Evolutionary conservation across 306 rosid genomes (phyloP).

Genomic region (Canavalia gladiata): DNA sequence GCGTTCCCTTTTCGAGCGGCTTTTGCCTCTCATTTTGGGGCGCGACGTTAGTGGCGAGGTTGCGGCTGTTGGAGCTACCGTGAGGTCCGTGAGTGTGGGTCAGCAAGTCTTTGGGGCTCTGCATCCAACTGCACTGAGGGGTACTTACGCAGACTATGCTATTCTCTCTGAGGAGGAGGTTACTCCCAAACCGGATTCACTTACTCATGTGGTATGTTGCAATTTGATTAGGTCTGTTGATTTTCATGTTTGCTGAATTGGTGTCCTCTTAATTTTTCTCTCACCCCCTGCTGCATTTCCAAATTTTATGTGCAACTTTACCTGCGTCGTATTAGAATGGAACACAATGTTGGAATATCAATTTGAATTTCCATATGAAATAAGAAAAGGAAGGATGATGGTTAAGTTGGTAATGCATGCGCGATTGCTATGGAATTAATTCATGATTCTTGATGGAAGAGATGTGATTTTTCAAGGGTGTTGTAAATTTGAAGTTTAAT

Average conservation of each 20-base stretch:
- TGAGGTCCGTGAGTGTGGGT: slow-evolving; percentile 66
- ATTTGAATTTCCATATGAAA: too few relatives aligned
- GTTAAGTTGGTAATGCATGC: too few relatives aligned
- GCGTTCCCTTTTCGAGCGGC: slow-evolving; percentile 78
- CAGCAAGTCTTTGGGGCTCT: slow-evolving; percentile 95
- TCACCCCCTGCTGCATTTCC: neutral
- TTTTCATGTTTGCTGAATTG: neutral
- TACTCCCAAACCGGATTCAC: slow-evolving; percentile 71
- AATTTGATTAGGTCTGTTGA: neutral
- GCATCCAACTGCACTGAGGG: slow-evolving; percentile 98
- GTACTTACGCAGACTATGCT: slow-evolving; percentile 94
- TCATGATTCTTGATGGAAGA: too few relatives aligned
- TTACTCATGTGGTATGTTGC: slow-evolving; percentile 84
- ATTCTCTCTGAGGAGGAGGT: slow-evolving; percentile 86
- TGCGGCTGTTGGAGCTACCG: slow-evolving; percentile 79
- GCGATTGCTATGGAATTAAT: too few relatives aligned
- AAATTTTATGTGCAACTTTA: neutral
- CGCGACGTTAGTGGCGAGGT: slow-evolving; percentile 98
- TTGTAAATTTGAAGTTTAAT: too few relatives aligned
- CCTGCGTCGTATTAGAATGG: neutral
- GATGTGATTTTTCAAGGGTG: too few relatives aligned
- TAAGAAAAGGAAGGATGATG: too few relatives aligned
- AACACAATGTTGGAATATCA: neutral
- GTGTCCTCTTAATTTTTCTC: neutral
- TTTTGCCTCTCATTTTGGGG: slow-evolving; percentile 87